Evolutionary conservation across 2,329 filamentous ascomycete species (phyloP).

Genomic region (Grosmannia serpens): DNA sequence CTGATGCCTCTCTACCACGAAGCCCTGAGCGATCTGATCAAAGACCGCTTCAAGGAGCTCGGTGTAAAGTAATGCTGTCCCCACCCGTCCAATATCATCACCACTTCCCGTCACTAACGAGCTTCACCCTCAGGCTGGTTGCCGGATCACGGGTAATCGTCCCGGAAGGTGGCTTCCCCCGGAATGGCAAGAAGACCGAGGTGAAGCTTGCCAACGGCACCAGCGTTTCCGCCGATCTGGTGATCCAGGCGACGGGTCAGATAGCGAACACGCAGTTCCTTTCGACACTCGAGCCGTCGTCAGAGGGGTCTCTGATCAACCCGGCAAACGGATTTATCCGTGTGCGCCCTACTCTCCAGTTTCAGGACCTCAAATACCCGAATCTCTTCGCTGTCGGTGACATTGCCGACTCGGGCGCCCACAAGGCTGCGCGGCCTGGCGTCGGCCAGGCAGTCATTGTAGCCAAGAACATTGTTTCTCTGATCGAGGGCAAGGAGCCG

Average conservation of each 20-base stretch:
- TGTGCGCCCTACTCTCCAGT: slow-evolving; percentile 8
- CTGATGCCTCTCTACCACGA: slow-evolving; percentile 21
- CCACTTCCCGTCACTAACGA: neutral
- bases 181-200: slow-evolving; percentile 4
- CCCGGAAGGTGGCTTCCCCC: neutral
- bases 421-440: slow-evolving; percentile 18
- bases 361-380: slow-evolving; percentile 4
- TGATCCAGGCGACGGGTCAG: slow-evolving; percentile 7
- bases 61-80: neutral
- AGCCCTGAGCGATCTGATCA: slow-evolving; percentile 6
- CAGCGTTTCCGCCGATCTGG: slow-evolving; percentile 3
- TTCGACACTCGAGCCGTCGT: neutral
- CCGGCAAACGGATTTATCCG: slow-evolving; percentile 5
- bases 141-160: neutral
- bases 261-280: slow-evolving; percentile 7
- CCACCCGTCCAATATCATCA: neutral
- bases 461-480: slow-evolving; percentile 8
- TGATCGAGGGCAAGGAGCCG: slow-evolving; percentile 7
- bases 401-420: slow-evolving; percentile 39
- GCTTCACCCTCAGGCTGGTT: neutral
- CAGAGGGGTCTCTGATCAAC: slow-evolving; percentile 3
- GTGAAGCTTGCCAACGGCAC: slow-evolving; percentile 6
- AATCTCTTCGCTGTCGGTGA: slow-evolving; percentile 55
- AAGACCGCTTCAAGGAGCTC: slow-evolving; percentile 7
- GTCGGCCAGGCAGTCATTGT: slow-evolving; percentile 6